Evolutionary conservation across 1,139 yeast genomes (phyloP).

Genomic region (Groenewaldozyma sp.): DNA sequence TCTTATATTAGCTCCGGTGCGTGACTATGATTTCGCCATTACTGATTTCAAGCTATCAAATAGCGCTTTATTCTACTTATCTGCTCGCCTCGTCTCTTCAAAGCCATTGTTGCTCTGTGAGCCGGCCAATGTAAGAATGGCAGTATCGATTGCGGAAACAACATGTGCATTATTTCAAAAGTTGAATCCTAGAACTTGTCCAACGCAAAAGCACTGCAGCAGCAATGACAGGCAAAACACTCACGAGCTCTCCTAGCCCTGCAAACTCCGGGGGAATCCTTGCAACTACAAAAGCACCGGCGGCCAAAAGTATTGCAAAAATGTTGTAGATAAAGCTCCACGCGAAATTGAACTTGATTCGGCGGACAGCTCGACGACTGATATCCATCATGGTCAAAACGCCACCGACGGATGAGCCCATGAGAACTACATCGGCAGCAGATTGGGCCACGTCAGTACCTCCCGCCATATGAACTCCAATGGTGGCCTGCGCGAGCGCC

Average conservation of each 20-base stretch:
- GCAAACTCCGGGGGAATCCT: slow-evolving; percentile 3
- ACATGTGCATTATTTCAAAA: no score
- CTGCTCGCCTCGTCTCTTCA: no score
- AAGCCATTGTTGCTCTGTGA: no score
- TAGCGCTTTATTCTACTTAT: no score
- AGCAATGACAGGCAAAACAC: slow-evolving; percentile 2
- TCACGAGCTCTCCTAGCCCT: slow-evolving; percentile 3
- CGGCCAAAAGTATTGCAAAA: slow-evolving; percentile 2
- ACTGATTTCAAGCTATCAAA: no score
- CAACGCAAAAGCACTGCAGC: background rate
- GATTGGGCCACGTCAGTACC: slow-evolving; percentile 4
- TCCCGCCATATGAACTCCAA: slow-evolving; percentile 2
- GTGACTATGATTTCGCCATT: no score
- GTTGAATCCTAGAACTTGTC: background rate
- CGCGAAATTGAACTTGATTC: background rate
- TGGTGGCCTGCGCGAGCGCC: slow-evolving; percentile 3
- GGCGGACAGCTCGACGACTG: background rate
- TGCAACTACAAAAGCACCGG: slow-evolving; percentile 2
- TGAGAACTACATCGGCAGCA: slow-evolving; percentile 3
- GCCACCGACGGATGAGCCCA: slow-evolving; percentile 1
- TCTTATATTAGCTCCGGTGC: no score
- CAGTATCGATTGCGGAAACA: no score
- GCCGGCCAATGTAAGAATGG: no score
- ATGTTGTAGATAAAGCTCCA: slow-evolving; percentile 3
- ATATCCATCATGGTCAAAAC: background rate